Evolutionary conservation across 352 stramenopile species (phyloP).

Genomic region (Pythium pectinolyticum): DNA sequence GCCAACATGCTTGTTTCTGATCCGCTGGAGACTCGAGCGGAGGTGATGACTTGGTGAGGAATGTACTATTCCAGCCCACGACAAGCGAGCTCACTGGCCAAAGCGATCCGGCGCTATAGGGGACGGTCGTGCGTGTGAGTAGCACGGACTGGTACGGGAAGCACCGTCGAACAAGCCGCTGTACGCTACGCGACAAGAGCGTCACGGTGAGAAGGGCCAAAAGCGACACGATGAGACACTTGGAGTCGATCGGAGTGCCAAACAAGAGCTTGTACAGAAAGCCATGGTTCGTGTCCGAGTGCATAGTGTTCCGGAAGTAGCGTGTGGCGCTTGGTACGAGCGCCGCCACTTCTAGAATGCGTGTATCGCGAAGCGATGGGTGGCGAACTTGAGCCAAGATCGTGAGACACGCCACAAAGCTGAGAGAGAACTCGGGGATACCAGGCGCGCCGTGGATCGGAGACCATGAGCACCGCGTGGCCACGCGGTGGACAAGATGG

Average conservation of each 20-base stretch:
- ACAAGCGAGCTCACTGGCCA: slow-evolving; percentile 19
- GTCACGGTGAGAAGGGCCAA: slow-evolving; percentile 2
- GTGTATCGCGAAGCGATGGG: slow-evolving; percentile 1
- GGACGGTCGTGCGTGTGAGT: slow-evolving; percentile 15
- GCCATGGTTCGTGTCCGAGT: neutral
- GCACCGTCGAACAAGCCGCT: neutral
- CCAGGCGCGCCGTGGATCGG: slow-evolving; percentile 4
- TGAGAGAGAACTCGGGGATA: slow-evolving; percentile 36
- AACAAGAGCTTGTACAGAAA: slow-evolving; percentile 1
- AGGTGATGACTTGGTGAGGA: slow-evolving; percentile 4
- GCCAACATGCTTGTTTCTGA: too few species aligned
- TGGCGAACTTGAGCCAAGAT: slow-evolving; percentile 25
- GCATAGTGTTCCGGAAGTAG: neutral
- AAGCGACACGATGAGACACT: neutral
- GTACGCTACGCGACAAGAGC: slow-evolving; percentile 4
- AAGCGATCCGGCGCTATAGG: slow-evolving; percentile 12
- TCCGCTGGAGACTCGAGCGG: too few species aligned
- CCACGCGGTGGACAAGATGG: slow-evolving; percentile 15
- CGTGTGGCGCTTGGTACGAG: slow-evolving; percentile 5
- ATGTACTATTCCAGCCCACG: slow-evolving; percentile 22
- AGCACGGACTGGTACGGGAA: slow-evolving; percentile 2
- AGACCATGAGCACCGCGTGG: slow-evolving; percentile 4
- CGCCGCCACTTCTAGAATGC: neutral
- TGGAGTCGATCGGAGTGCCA: neutral
- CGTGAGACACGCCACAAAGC: slow-evolving; percentile 31